Percentiles rank a stretch among this genome's conserved stretches.
phyloP scores from a whole-genome alignment of 805 yeast genomes.

The Wickerhamiella dianesei region DNA sequence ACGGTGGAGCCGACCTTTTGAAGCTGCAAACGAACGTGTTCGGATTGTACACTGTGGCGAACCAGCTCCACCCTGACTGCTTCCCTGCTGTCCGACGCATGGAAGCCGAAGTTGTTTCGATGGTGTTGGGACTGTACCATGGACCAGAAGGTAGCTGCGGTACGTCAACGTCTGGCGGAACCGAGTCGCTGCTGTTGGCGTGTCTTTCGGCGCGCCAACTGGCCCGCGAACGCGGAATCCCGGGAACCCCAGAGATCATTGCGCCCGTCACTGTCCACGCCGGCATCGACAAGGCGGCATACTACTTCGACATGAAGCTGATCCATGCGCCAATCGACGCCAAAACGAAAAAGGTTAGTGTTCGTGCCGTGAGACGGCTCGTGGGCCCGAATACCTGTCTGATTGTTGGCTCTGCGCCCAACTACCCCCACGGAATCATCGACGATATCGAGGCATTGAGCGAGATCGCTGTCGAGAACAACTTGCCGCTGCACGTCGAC shows the following conservation, averaged over 20 bases:
- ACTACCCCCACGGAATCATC: constrained; percentile 90
- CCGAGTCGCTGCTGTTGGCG: constrained; percentile 78
- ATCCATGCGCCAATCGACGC: constrained; percentile 70
- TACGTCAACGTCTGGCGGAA: constrained; percentile 85
- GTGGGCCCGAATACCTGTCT: constrained; percentile 72
- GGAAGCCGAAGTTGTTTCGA: constrained; percentile 89
- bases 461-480: constrained; percentile 44
- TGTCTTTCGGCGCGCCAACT: constrained; percentile 79
- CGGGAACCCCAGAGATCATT: constrained; percentile 68
- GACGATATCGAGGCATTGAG: constrained; percentile 75
- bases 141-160: constrained; percentile 71
- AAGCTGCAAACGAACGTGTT: constrained; percentile 66
- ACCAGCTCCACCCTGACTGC: constrained; percentile 93
- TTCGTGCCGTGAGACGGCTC: constrained; percentile 44
- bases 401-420: constrained; percentile 89
- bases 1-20: constrained; percentile 75
- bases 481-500: constrained; percentile 88
- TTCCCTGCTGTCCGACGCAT: constrained; percentile 93
- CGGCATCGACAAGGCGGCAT: constrained; percentile 85
- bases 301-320: constrained; percentile 74
- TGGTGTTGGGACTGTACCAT: constrained; percentile 70
- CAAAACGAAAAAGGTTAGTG: constrained; percentile 51
- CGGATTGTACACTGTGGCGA: constrained; percentile 67
- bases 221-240: constrained; percentile 32
- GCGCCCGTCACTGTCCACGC: constrained; percentile 91